Evolutionary conservation across 169 alveolate genomes (phyloP).

Genomic region (Perkinsus marinus): DNA sequence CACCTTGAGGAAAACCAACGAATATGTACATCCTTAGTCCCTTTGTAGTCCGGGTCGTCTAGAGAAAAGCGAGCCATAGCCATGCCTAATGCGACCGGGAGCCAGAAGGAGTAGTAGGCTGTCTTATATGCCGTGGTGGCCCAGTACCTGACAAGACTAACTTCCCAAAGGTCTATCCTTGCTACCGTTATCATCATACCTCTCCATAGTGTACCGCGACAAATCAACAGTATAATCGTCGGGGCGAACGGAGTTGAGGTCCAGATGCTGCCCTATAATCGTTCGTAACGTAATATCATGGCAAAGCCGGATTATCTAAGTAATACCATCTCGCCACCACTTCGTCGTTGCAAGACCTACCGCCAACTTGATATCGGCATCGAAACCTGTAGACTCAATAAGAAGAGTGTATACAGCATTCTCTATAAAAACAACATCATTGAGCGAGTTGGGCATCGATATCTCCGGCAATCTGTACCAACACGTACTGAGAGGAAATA

Average conservation of each 20-base stretch:
- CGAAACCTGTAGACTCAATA: not conserved
- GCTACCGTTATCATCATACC: too few relatives aligned
- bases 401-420: slow-evolving; percentile 2
- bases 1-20: not conserved
- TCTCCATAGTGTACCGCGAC: not conserved
- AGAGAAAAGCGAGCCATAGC: not conserved
- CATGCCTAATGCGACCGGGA: slow-evolving; percentile 32
- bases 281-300: slow-evolving; percentile 16
- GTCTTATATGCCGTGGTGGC: slow-evolving; percentile 17
- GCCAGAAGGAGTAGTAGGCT: slow-evolving; percentile 28
- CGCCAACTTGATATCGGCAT: not conserved
- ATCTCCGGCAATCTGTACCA: slow-evolving; percentile 3
- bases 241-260: slow-evolving; percentile 9
- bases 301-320: slow-evolving; percentile 2
- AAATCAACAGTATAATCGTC: not conserved
- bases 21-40: not conserved
- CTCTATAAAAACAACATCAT: slow-evolving; percentile 17
- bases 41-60: not conserved
- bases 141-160: slow-evolving; percentile 10
- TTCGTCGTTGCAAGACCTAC: not conserved
- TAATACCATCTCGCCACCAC: not conserved
- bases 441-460: slow-evolving; percentile 21
- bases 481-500: not conserved
- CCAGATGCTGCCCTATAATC: slow-evolving; percentile 33
- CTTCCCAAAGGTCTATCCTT: too few relatives aligned